Conservation (phyloP, 129 eudicot genomes). For the Lonicera japonica region DNA sequence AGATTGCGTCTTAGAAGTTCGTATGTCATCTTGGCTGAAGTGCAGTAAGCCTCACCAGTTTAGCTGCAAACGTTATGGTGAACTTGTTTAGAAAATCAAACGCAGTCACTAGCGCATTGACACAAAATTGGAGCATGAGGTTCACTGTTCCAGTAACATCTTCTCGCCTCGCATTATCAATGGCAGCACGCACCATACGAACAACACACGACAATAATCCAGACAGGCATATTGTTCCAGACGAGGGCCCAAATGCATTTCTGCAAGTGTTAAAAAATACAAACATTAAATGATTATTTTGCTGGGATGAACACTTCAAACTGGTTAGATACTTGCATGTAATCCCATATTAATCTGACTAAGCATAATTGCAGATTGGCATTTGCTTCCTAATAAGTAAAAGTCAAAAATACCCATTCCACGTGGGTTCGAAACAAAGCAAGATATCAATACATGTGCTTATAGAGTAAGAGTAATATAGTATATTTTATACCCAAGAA, state of each 20-base stretch:
- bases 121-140: slow-evolving; percentile 63
- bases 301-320: neutral
- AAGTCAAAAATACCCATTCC: no score
- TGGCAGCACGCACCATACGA: slow-evolving; percentile 70
- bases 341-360: no score
- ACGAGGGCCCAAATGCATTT: slow-evolving; percentile 91
- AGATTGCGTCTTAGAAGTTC: slow-evolving; percentile 88
- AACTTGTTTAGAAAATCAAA: slow-evolving; percentile 86
- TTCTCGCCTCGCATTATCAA: slow-evolving; percentile 79
- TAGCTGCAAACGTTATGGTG: slow-evolving; percentile 87
- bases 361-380: no score
- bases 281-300: slow-evolving; percentile 9
- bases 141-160: slow-evolving; percentile 60
- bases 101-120: slow-evolving; percentile 52
- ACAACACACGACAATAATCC: slow-evolving; percentile 61
- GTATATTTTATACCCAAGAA: no score
- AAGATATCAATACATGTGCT: no score
- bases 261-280: slow-evolving; percentile 35
- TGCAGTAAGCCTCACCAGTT: slow-evolving; percentile 95
- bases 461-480: no score
- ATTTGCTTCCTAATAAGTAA: no score
- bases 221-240: slow-evolving; percentile 87
- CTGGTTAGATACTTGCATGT: no score
- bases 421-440: no score
- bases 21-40: slow-evolving; percentile 79